These are phyloP conservation scores for Avena insularis DNA, from an alignment of 176 grass and related monocot genomes.

Conservation along the genomic window DNA sequence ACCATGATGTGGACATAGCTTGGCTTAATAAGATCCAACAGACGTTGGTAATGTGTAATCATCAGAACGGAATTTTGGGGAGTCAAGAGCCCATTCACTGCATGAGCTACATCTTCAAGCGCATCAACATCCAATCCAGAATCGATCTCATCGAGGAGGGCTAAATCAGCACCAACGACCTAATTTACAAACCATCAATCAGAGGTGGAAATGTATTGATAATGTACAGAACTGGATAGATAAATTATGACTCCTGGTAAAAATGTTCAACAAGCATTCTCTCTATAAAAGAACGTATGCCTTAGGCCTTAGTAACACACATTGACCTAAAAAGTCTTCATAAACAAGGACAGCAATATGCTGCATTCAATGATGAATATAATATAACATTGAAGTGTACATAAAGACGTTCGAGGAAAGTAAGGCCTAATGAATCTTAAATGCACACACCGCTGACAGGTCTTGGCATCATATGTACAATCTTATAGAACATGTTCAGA, in stretches of 20 bases:
- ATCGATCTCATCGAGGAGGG: constrained; percentile 97
- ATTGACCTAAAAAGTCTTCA: not conserved
- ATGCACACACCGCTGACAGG: not conserved
- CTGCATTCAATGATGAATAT: not conserved
- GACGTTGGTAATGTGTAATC: constrained; percentile 95
- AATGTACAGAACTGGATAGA: constrained; percentile 30
- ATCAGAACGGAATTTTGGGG: constrained; percentile 82
- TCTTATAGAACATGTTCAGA: not conserved
- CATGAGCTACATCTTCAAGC: constrained; percentile 83
- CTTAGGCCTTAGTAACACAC: not conserved
- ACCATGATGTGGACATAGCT: constrained; percentile 98
- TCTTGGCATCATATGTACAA: not conserved
- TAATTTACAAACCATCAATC: constrained; percentile 51
- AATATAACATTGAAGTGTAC: not conserved
- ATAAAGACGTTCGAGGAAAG: not conserved
- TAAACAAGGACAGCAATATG: not conserved
- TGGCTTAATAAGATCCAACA: constrained; percentile 86
- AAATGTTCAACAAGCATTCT: constrained; percentile 30
- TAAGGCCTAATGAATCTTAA: constrained; percentile 10
- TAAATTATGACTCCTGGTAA: constrained; percentile 19
- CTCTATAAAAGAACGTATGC: not conserved
- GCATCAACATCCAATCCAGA: constrained; percentile 98
- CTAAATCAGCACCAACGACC: constrained; percentile 89
- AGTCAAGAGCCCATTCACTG: constrained; percentile 84
- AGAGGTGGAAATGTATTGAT: constrained; percentile 22